Conservation (phyloP, 768 basidiomycete genomes). For the Hygrocybe punicea region DNA sequence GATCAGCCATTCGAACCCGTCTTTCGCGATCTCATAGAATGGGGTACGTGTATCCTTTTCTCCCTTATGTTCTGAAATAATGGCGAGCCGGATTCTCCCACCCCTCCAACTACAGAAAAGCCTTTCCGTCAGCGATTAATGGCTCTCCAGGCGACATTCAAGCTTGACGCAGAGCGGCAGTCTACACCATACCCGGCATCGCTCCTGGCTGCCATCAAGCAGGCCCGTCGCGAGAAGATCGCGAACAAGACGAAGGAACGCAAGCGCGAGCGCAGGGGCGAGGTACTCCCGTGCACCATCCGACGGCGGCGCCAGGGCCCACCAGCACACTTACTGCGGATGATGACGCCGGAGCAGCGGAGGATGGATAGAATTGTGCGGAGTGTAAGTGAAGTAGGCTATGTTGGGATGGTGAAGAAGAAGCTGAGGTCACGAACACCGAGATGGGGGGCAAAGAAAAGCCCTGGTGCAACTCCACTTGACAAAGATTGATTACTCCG, state of each 20-base stretch:
- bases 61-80: background rate
- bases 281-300: constrained; percentile 49
- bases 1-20: constrained; percentile 9
- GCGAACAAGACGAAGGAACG: constrained; percentile 62
- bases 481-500: too few species aligned
- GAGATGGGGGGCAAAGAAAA: too few species aligned
- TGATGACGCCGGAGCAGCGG: constrained; percentile 49
- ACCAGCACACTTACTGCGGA: constrained; percentile 56
- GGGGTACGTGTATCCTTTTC: constrained; percentile 40
- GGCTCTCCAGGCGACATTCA: constrained; percentile 1
- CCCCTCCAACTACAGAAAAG: background rate
- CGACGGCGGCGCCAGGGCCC: constrained; percentile 51
- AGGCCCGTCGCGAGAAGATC: constrained; percentile 58
- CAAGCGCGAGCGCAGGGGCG: constrained; percentile 61
- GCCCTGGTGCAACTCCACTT: too few species aligned
- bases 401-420: constrained; percentile 62
- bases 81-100: background rate
- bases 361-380: constrained; percentile 50
- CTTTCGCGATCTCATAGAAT: constrained; percentile 21
- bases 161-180: constrained; percentile 43
- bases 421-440: constrained; percentile 37
- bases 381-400: constrained; percentile 63
- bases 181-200: constrained; percentile 44
- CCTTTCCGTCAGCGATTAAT: background rate
- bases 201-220: constrained; percentile 47